Base-by-base conservation (phyloP, 805 yeast genomes). In the Hanseniaspora guilliermondii region DNA sequence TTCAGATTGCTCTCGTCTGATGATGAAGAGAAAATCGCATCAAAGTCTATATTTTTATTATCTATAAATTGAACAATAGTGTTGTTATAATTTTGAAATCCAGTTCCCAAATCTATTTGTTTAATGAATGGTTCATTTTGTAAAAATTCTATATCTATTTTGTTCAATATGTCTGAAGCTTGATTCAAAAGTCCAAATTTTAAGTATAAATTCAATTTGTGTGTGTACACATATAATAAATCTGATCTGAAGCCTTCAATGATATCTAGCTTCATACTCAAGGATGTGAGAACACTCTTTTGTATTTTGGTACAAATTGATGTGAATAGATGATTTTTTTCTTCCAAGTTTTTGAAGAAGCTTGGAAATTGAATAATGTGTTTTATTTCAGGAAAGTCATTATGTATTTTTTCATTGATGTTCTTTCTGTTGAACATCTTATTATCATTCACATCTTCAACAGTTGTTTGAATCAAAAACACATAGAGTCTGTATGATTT, bases 341-440 rank as follows among this genome's bases (percentile, higher is more conserved):
- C 53, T 24, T 49, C 25, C 14, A 42, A 5, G 35, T 24, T 42
- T 35, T 49, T 49, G 32, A 41, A 49, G 22, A 49, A 41, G 25
- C 21, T 49, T 27, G 53, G 53, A 41, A 49, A 33, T 19, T 41
- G 48, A 22, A 49, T 35, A 9, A 49, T 49, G 25, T 49, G 44
- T 3, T 41, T 37, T 5, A 17, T 58, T 3, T 53, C 58, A 4
- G 69, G 67, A 56, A 67, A 68, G 55, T 68, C 69, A 35, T 66
- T 65, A 12, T 56, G 53, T 16, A 67, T 58, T 54, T 68, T 68
- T 33, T 67, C 71, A 11, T 62, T 44, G 16, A 68, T 52, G 12
- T 67, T 61, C 3, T 63, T 58, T n/a, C 65, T 58, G 48, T 66
- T 67, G 56, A 68, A 68, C 2, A 67, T 22, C 32, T 62, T 67